Conservation (phyloP, 768 basidiomycete genomes). For the Trametes elegans region DNA sequence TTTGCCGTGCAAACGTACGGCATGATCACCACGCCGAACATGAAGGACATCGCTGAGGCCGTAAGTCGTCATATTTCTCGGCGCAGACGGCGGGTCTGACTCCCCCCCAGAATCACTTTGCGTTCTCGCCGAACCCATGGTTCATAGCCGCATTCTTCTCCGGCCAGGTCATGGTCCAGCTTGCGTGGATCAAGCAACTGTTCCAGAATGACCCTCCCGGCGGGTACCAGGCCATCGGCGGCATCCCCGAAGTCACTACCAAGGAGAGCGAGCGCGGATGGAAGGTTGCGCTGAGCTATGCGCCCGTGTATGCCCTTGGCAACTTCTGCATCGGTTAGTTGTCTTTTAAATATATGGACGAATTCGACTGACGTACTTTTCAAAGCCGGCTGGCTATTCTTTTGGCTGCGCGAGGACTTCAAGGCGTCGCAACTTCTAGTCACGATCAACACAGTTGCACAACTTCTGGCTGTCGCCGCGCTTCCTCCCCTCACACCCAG, state of each 20-base stretch:
- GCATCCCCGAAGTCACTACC: neutral
- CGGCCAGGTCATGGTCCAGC: constrained; percentile 28
- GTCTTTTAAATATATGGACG: neutral
- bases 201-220: constrained; percentile 17
- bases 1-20: constrained; percentile 30
- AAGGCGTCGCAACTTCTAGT: constrained; percentile 29
- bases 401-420: constrained; percentile 32
- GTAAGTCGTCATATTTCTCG: constrained; percentile 19
- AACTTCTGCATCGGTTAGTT: constrained; percentile 34
- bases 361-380: neutral
- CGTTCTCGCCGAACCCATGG: constrained; percentile 33
- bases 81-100: neutral
- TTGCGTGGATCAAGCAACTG: constrained; percentile 30
- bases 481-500: constrained; percentile 30
- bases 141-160: constrained; percentile 35
- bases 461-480: constrained; percentile 37
- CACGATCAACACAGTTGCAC: constrained; percentile 33
- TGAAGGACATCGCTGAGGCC: constrained; percentile 33
- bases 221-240: constrained; percentile 12
- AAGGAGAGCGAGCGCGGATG: constrained; percentile 10
- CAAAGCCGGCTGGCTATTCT: constrained; percentile 32
- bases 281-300: constrained; percentile 29
- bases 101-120: constrained; percentile 30
- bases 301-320: constrained; percentile 31
- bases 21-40: constrained; percentile 30